These are phyloP conservation scores for Ascochyta pisi DNA, from an alignment of 2,329 filamentous ascomycete genomes.

Conservation along the genomic window DNA sequence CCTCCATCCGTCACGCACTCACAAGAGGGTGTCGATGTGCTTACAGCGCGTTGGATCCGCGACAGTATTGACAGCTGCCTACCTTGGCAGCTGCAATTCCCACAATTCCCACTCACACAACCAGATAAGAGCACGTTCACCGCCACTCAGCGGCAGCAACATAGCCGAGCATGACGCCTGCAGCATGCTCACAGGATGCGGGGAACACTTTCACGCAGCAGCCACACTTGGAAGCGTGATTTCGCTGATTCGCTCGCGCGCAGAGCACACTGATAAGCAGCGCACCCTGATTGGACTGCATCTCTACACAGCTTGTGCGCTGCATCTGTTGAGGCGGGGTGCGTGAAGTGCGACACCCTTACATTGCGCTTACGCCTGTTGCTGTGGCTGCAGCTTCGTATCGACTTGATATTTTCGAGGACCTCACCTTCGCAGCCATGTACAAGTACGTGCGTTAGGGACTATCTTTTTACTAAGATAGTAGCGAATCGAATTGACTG, in stretches of 20 bases:
- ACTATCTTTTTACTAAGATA: neutral
- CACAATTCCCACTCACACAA: conserved; percentile 5
- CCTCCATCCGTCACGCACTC: neutral
- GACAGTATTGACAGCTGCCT: conserved; percentile 8
- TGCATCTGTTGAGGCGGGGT: conserved; percentile 22
- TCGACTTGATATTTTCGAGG: conserved; percentile 3
- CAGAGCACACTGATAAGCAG: conserved; percentile 16
- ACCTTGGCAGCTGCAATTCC: conserved; percentile 15
- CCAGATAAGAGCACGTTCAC: conserved; percentile 19
- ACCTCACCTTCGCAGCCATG: conserved; percentile 2
- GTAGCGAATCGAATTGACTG: too few relatives aligned
- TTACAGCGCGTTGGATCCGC: conserved; percentile 2
- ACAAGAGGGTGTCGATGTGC: conserved; percentile 1
- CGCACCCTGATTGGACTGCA: conserved; percentile 3
- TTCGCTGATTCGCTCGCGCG: conserved; percentile 7
- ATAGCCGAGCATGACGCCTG: conserved; percentile 10
- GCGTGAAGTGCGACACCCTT: conserved; percentile 16
- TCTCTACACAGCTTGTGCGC: conserved; percentile 1
- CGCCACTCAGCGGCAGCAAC: conserved; percentile 14
- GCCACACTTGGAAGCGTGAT: conserved; percentile 2
- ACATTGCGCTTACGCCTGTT: conserved; percentile 1
- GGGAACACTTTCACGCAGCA: conserved; percentile 11
- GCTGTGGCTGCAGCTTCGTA: conserved; percentile 13
- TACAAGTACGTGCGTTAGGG: neutral
- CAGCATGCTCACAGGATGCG: conserved; percentile 4